Evolutionary conservation across 176 grass and related monocot genomes (phyloP).

Genomic region (Aegilops tauschii): DNA sequence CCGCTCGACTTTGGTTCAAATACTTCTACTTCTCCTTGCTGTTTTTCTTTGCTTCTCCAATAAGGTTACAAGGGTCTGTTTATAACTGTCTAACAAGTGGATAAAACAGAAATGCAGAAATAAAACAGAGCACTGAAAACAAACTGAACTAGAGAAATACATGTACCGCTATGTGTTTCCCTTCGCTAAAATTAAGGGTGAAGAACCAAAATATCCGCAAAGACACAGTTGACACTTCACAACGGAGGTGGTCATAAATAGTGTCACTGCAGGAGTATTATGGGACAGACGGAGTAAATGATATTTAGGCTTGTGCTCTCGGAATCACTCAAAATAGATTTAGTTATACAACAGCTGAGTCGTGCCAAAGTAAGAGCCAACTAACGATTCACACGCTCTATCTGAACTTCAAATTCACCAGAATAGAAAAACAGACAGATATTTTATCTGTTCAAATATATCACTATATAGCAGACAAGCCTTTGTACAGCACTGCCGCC

Average conservation of each 20-base stretch:
- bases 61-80: too few relatives aligned
- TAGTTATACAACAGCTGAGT: not conserved
- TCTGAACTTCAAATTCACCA: not conserved
- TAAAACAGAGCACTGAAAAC: not conserved
- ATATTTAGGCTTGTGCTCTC: not conserved
- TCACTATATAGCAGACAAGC: not conserved
- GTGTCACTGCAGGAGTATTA: not conserved
- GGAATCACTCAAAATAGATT: not conserved
- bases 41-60: not conserved
- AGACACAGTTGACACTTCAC: too few relatives aligned
- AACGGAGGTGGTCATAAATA: not conserved
- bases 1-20: not conserved
- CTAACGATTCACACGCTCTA: not conserved
- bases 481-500: not conserved
- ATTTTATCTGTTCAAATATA: not conserved
- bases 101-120: not conserved
- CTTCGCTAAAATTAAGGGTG: too few relatives aligned
- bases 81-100: not conserved
- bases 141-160: too few relatives aligned
- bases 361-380: not conserved
- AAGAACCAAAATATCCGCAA: too few relatives aligned
- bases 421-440: not conserved
- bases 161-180: too few relatives aligned
- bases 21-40: not conserved
- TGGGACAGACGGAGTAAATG: too few relatives aligned